Evolutionary conservation across 192 early-diverging fungal species (phyloP).

Genomic region (Backusella luteola): DNA sequence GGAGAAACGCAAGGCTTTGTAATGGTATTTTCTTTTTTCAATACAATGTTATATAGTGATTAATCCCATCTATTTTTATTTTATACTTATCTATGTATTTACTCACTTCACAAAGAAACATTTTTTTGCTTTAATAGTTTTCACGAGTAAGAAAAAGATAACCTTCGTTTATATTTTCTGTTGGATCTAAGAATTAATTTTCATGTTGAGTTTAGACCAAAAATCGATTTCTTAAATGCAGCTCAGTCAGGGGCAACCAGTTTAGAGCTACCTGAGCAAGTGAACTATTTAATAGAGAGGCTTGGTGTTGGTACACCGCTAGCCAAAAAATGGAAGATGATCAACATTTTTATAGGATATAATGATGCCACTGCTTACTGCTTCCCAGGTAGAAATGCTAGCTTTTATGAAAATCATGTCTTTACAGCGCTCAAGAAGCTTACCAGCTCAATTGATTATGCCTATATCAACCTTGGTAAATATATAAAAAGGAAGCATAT

Average conservation of each 20-base stretch:
- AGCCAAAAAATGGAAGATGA: not conserved
- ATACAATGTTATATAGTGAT: not conserved
- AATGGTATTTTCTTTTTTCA: not conserved
- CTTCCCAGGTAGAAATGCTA: not conserved
- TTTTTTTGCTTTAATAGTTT: conserved; percentile 8
- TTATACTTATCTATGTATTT: not conserved
- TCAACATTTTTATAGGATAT: not conserved
- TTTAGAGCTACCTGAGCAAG: conserved; percentile 5
- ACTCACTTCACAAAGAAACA: not conserved
- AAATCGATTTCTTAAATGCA: conserved; percentile 1
- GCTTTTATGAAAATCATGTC: not conserved
- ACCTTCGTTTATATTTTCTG: not conserved
- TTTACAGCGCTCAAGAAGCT: not conserved
- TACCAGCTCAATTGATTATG: not conserved
- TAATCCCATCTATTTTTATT: not conserved
- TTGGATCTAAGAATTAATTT: not conserved
- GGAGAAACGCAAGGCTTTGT: not conserved
- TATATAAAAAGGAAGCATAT: not conserved
- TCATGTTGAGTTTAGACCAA: not conserved
- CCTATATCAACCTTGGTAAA: not conserved
- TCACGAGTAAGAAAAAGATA: conserved; percentile 1
- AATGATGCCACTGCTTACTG: not conserved
- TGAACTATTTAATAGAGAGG: not conserved
- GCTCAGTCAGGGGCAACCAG: conserved; percentile 13
- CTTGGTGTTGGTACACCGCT: not conserved